phyloP scores from a whole-genome alignment of 495 filamentous ascomycete species.

The Xylaria grammica region DNA sequence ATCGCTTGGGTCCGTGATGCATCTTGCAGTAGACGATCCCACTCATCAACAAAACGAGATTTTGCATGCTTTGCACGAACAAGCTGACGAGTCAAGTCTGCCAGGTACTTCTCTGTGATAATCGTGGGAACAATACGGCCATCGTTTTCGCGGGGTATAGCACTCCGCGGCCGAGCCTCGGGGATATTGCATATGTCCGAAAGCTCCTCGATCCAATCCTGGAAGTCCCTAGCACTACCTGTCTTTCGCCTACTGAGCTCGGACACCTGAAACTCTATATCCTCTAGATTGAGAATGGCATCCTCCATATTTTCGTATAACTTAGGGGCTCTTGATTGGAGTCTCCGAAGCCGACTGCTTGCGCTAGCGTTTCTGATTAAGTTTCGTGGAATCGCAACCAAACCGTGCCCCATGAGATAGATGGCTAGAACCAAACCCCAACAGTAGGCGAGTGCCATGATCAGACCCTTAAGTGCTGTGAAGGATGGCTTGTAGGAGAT shows the following conservation, averaged over 20 bases:
- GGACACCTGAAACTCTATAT: constrained; percentile 77
- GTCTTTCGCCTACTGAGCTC: constrained; percentile 81
- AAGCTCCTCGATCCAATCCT: constrained; percentile 93
- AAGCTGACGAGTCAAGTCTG: constrained; percentile 82
- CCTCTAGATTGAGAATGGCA: constrained; percentile 78
- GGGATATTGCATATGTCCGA: constrained; percentile 73
- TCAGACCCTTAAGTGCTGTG: constrained; percentile 71
- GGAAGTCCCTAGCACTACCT: constrained; percentile 78
- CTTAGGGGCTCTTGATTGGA: constrained; percentile 80
- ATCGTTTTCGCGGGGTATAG: constrained; percentile 44
- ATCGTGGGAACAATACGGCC: constrained; percentile 68
- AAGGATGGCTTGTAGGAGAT: constrained; percentile 67
- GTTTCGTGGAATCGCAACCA: constrained; percentile 86
- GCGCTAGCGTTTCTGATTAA: constrained; percentile 78
- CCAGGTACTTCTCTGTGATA: constrained; percentile 91
- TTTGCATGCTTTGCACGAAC: constrained; percentile 82
- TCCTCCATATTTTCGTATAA: constrained; percentile 88
- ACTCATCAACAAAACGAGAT: constrained; percentile 80
- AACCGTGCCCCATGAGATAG: constrained; percentile 94
- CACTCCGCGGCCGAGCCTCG: constrained; percentile 61
- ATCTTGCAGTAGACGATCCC: constrained; percentile 76
- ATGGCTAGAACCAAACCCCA: constrained; percentile 92
- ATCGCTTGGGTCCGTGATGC: constrained; percentile 79
- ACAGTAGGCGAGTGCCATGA: constrained; percentile 93
- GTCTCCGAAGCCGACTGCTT: constrained; percentile 68